Conservation (phyloP, 768 basidiomycete species). For the Phanerodontia chrysosporium region DNA sequence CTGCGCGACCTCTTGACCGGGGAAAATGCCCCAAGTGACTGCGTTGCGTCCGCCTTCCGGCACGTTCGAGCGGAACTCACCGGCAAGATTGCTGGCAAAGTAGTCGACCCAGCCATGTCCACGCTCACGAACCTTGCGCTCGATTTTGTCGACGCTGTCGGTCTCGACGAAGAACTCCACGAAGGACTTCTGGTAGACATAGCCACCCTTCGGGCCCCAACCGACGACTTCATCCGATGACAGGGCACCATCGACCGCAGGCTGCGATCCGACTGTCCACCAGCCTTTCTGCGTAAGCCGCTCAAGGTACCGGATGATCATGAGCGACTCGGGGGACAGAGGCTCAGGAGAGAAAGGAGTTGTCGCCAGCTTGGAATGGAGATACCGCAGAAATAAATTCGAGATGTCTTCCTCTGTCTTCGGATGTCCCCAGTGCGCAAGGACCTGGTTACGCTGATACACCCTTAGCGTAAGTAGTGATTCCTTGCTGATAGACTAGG, state of each 20-base stretch:
- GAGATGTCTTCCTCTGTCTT: conserved; percentile 65
- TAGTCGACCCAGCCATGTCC: conserved; percentile 73
- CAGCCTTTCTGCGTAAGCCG: conserved; percentile 72
- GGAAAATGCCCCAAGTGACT: conserved; percentile 98
- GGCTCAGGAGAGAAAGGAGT: conserved; percentile 89
- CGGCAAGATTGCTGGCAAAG: conserved; percentile 81
- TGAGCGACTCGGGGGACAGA: conserved; percentile 74
- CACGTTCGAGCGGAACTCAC: conserved; percentile 77
- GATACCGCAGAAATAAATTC: conserved; percentile 72
- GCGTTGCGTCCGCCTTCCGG: conserved; percentile 80
- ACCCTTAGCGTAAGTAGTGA: neutral
- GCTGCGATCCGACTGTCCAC: conserved; percentile 98
- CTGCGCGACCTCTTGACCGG: conserved; percentile 92
- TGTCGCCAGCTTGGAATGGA: conserved; percentile 64
- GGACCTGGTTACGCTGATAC: conserved; percentile 53
- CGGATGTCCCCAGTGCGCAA: conserved; percentile 77
- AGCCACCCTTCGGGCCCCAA: conserved; percentile 91
- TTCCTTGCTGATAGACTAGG: neutral
- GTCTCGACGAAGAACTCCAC: conserved; percentile 90
- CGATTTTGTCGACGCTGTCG: conserved; percentile 55
- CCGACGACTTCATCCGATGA: conserved; percentile 81
- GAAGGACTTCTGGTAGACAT: conserved; percentile 96
- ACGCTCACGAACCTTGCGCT: conserved; percentile 47
- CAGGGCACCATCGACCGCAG: conserved; percentile 76
- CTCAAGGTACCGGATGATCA: conserved; percentile 76